phyloP scores from a whole-genome alignment of 2,329 filamentous ascomycete species.

The Sporothrix euskadiensis region DNA sequence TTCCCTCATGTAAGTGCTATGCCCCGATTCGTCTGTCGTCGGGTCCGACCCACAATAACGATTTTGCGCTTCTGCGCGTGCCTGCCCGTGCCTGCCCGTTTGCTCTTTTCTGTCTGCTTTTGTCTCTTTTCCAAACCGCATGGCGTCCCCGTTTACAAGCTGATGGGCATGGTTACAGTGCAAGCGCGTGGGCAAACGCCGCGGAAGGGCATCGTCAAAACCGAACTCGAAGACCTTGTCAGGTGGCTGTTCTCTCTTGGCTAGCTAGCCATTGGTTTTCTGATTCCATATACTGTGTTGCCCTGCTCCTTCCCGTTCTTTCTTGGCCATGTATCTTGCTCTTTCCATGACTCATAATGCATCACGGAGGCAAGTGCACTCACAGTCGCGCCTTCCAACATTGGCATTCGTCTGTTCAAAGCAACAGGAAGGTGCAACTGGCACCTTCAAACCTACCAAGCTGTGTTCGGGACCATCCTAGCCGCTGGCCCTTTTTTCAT shows the following conservation, averaged over 20 bases:
- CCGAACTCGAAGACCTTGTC: neutral
- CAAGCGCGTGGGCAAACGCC: constrained; percentile 10
- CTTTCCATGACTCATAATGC: constrained; percentile 8
- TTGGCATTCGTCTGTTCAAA: neutral
- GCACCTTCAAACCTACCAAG: neutral
- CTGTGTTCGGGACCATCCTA: neutral
- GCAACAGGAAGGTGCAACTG: neutral
- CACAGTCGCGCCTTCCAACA: neutral
- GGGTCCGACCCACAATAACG: neutral
- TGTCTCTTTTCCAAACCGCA: neutral
- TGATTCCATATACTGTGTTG: neutral
- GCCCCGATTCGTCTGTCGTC: constrained; percentile 11
- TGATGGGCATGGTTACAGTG: neutral
- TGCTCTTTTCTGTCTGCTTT: neutral
- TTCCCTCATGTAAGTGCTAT: constrained; percentile 18
- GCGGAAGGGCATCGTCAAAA: neutral
- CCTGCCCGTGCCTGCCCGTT: neutral
- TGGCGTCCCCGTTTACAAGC: constrained; percentile 9
- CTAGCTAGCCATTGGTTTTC: neutral
- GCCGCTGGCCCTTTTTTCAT: neutral
- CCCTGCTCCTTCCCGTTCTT: neutral
- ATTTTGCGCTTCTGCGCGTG: neutral
- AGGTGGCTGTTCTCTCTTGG: neutral
- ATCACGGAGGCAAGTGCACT: neutral
- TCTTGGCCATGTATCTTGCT: neutral